Evolutionary conservation across 345 rosid genomes (phyloP).

Genomic region (Microcos paniculata): DNA sequence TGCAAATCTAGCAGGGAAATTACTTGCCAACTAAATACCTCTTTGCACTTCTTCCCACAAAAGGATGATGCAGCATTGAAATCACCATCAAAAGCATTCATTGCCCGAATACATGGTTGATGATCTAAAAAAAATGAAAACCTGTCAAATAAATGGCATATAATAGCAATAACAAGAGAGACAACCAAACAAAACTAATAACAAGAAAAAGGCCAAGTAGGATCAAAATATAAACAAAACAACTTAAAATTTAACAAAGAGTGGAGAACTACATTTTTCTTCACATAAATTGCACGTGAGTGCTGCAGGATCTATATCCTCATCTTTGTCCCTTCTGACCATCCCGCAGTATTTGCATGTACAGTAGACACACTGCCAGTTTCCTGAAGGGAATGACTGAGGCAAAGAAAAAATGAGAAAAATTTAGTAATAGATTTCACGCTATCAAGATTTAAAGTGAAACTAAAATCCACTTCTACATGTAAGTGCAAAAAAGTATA

Average conservation of each 20-base stretch:
- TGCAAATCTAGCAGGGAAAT: not conserved
- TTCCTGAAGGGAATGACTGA: conserved; percentile 85
- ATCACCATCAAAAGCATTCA: conserved; percentile 34
- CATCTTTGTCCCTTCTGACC: conserved; percentile 31
- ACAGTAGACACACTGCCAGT: conserved; percentile 88
- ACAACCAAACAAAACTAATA: conserved; percentile 2
- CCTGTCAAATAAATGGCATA: conserved; percentile 7
- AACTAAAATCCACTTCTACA: not conserved
- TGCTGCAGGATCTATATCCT: conserved; percentile 30
- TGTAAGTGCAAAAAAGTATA: conserved; percentile 1
- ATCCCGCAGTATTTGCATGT: conserved; percentile 81
- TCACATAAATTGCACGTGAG: conserved; percentile 61
- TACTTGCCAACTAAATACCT: conserved; percentile 44
- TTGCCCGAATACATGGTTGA: conserved; percentile 46
- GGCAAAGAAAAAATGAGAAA: conserved; percentile 14
- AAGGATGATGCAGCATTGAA: conserved; percentile 39
- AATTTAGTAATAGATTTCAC: conserved; percentile 15
- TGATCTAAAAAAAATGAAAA: conserved; percentile 62
- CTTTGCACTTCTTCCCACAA: conserved; percentile 81
- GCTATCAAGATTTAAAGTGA: not conserved
- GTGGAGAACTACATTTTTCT: conserved; percentile 67
- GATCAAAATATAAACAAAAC: not conserved
- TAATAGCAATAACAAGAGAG: conserved; percentile 4
- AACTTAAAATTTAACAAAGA: conserved; percentile 2
- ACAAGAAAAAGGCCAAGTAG: not conserved